A percentile compares a stretch with the other conserved stretches of the same genome.
These are phyloP conservation scores for Trichomonascus vanleenenianus DNA, from an alignment of 805 yeast species.

Conservation along the genomic window DNA sequence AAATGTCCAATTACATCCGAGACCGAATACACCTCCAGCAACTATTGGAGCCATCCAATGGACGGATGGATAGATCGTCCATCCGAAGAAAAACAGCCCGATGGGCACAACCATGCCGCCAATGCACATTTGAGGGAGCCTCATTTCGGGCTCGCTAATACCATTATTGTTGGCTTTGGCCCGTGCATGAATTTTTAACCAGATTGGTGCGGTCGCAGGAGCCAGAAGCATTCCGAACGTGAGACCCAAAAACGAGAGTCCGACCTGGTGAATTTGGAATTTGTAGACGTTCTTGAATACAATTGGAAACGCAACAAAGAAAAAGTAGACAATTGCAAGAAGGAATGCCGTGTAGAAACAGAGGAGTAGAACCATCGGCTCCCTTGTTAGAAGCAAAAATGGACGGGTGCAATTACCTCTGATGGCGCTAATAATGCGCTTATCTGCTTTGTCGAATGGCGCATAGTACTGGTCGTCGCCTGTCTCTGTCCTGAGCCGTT, in stretches of 20 bases:
- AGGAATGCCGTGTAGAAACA: conserved; percentile 51
- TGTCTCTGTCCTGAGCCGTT: conserved; percentile 40
- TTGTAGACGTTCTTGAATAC: conserved; percentile 43
- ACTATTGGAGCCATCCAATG: conserved; percentile 50
- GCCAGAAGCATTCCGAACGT: conserved; percentile 63
- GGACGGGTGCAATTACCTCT: conserved; percentile 59
- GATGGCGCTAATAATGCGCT: conserved; percentile 32
- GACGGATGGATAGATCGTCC: conserved; percentile 38
- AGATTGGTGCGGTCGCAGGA: conserved; percentile 26
- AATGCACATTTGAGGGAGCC: conserved; percentile 45
- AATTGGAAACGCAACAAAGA: conserved; percentile 53
- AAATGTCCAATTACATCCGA: conserved; percentile 35
- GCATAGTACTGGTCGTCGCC: conserved; percentile 35
- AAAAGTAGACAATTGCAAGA: conserved; percentile 51
- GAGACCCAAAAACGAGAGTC: conserved; percentile 53
- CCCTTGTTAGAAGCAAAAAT: conserved; percentile 23
- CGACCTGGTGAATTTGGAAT: conserved; percentile 43
- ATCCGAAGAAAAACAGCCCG: conserved; percentile 47
- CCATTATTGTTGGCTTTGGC: conserved; percentile 38
- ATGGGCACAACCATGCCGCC: conserved; percentile 40
- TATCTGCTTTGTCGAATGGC: conserved; percentile 42
- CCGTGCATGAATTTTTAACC: conserved; percentile 25
- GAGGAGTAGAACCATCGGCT: conserved; percentile 48
- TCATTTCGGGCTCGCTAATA: conserved; percentile 38
- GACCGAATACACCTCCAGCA: conserved; percentile 46